Percentiles rank a stretch among this genome's conserved stretches.
Conservation (phyloP, 169 alveolate species). For the Blepharisma undulans region DNA sequence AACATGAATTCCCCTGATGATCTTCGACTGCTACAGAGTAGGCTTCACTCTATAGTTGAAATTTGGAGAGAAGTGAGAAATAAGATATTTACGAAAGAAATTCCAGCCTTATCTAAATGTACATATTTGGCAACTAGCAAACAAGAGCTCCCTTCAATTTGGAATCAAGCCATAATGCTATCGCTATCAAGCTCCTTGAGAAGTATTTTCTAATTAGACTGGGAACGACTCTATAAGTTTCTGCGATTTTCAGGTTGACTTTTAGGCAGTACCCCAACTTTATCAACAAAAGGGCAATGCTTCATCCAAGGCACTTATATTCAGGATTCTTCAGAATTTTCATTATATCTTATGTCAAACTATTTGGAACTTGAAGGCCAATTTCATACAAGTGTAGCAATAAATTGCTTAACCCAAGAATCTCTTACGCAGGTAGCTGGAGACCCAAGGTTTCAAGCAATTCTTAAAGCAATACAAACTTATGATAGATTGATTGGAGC, state of each 20-base stretch:
- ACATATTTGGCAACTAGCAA: neutral
- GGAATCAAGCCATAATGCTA: slow-evolving; percentile 22
- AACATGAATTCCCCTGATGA: neutral
- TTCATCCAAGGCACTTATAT: slow-evolving; percentile 41
- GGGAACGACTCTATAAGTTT: slow-evolving; percentile 25
- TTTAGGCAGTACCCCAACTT: slow-evolving; percentile 30
- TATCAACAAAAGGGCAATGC: slow-evolving; percentile 24
- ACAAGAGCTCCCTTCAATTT: slow-evolving; percentile 10
- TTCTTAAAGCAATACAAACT: neutral
- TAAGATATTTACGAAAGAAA: neutral
- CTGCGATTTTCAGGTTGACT: slow-evolving; percentile 15
- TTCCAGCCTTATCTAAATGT: neutral
- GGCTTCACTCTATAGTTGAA: neutral
- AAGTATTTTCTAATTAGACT: slow-evolving; percentile 29
- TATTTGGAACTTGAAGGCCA: slow-evolving; percentile 29
- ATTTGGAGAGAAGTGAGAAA: slow-evolving; percentile 13
- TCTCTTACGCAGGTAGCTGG: neutral
- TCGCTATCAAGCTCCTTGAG: neutral
- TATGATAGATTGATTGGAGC: slow-evolving; percentile 26
- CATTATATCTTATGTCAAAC: neutral
- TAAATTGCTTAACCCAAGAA: neutral
- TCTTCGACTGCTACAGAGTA: neutral
- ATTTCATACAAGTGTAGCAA: slow-evolving; percentile 7
- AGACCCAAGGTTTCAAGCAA: slow-evolving; percentile 27
- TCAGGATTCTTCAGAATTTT: neutral